Evolutionary conservation across 1,284 basidiomycete species (phyloP), one percentile per base, ranked within the genome.

Genomic region (Inonotus hispidus): DNA sequence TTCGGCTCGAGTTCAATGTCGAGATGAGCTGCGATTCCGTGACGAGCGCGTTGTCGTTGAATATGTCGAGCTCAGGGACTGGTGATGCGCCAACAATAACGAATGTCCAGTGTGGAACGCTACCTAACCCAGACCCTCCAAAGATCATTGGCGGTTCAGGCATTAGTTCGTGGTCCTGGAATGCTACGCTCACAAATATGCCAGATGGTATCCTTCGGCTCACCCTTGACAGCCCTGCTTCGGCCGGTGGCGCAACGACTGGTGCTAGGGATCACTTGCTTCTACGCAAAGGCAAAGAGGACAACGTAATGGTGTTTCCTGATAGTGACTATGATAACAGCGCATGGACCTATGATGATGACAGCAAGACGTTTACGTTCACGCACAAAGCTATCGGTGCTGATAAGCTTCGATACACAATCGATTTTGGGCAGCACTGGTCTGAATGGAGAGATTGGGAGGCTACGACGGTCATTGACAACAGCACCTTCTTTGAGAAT

Each of bases 341-440:
- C 45, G 79, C 90, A 1, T 85, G 95, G 69, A 78, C 78, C 21
- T 77, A 80, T 57, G 77, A 81, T 7, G 75, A 82, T 64, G 85
- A 82, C 41, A 68, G 68, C 56, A 72, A 70, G 53, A 75, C 84
- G 65, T 93, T 88, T 72, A 83, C 79, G 2, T 91, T 93, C 71
- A 84, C 82, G 1, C 93, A 95, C 74, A 82, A 81, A 53, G 93
- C 93, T 2, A 80, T 81, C 53, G 93, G 93, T 56, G 93, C 93
- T n/a, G 92, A 95, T 66, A 84, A 76, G 77, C 87, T 92, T 77
- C 83, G 93, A 52, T 95, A 93, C 72, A 87, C 90, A 8, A 83
- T 84, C 75, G 88, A 95, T 75, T 95, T 90, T 68, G 92, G 90
- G n/a, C 79, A 83, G 72, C 88, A 82, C 66, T 95, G 92, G 92